phyloP scores from a whole-genome alignment of 2,329 filamentous ascomycete genomes.

The Periconia digitata region DNA sequence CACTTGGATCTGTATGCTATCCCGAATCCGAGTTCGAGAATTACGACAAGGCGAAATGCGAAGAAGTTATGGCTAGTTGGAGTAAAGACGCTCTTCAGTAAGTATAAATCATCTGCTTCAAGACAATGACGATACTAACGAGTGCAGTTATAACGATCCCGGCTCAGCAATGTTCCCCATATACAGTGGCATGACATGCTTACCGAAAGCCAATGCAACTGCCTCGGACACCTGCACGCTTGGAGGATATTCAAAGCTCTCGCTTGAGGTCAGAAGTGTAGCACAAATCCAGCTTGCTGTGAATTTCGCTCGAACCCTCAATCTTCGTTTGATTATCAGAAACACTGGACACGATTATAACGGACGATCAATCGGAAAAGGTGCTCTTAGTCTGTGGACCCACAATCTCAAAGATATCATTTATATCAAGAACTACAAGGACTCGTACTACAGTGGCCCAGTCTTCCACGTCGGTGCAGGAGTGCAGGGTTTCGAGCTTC shows the following conservation, averaged over 20 bases:
- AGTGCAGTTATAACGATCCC: conserved; percentile 21
- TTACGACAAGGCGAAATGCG: conserved; percentile 28
- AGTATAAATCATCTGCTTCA: background rate
- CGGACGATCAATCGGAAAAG: conserved; percentile 6
- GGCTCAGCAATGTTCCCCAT: conserved; percentile 31
- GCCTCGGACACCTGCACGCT: conserved; percentile 25
- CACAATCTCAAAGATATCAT: conserved; percentile 31
- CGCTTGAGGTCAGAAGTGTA: conserved; percentile 30
- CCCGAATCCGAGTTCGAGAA: conserved; percentile 29
- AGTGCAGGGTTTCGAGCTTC: conserved; percentile 34
- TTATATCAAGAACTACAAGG: conserved; percentile 29
- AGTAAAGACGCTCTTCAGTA: conserved; percentile 24
- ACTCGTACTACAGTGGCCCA: conserved; percentile 25
- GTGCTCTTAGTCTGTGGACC: conserved; percentile 11
- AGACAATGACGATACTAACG: background rate
- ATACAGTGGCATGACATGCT: conserved; percentile 32
- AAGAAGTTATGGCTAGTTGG: conserved; percentile 18
- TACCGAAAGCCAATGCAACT: conserved; percentile 6
- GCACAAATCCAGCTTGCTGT: conserved; percentile 37
- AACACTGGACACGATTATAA: conserved; percentile 20
- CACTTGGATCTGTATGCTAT: conserved; percentile 33
- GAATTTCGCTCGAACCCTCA: conserved; percentile 33
- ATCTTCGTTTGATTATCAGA: conserved; percentile 31
- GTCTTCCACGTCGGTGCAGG: conserved; percentile 37
- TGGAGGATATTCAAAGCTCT: conserved; percentile 31